Conservation (phyloP, 1,139 yeast species). For the Scheffersomyces segobiensis region DNA sequence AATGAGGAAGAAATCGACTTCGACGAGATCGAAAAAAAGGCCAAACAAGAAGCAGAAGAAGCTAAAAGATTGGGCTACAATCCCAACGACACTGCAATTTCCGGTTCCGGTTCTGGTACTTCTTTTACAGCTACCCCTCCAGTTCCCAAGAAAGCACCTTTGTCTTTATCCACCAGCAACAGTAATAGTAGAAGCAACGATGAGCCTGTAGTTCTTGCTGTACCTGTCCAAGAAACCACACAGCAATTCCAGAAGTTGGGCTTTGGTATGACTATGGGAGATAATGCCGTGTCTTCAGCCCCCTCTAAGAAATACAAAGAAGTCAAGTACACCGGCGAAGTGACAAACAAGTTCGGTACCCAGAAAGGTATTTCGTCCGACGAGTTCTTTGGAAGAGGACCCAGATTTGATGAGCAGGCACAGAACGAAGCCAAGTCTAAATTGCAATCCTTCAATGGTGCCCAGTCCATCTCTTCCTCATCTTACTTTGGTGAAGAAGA, state of each 20-base stretch:
- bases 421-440: constrained; percentile 79
- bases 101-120: constrained; percentile 12
- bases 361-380: constrained; percentile 97
- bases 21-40: constrained; percentile 87
- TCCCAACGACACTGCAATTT: constrained; percentile 41
- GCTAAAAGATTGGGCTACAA: constrained; percentile 72
- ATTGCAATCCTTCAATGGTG: constrained; percentile 78
- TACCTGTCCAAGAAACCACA: constrained; percentile 57
- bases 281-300: constrained; percentile 31
- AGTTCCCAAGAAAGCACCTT: constrained; percentile 7
- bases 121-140: constrained; percentile 10
- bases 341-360: constrained; percentile 73
- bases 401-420: constrained; percentile 72
- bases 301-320: constrained; percentile 47
- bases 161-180: constrained; percentile 1
- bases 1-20: constrained; percentile 75
- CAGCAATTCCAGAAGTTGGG: constrained; percentile 79
- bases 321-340: constrained; percentile 66
- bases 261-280: constrained; percentile 73
- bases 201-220: constrained; percentile 13
- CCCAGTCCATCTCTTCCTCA: constrained; percentile 87
- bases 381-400: constrained; percentile 87
- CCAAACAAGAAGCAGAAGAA: constrained; percentile 78
- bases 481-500: constrained; percentile 91
- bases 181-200: constrained; percentile 14